Evolutionary conservation across 2,329 filamentous ascomycete species (phyloP), one percentile per base, ranked within the genome.

Genomic region (Ascochyta rabiei): DNA sequence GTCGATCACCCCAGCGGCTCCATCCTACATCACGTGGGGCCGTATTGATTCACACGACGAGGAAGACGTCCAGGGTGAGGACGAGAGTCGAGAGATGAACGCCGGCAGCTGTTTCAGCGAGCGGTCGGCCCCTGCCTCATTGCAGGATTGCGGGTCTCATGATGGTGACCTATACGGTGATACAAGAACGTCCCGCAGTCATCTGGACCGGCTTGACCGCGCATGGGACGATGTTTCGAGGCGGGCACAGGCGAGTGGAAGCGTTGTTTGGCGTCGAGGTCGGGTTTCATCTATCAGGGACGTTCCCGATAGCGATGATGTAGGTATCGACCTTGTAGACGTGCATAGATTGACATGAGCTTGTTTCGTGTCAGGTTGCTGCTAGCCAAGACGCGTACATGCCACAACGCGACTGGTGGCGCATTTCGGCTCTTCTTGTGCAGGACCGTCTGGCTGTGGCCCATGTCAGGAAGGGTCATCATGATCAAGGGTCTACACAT

Each of bases 111-210:
- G 18, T 34, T 61, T 60, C 48, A 62, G 60, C 48, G 53, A 59
- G 49, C 42, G 45, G 31, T 61, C 52, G 39, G 66, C 55, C 62
- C 63, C 64, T 48, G 62, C 59, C 15, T 67, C 60, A 49, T 50
- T 70, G 39, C 56, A 58, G 39, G 67, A 69, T 61, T 65, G 70
- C 55, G 60, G 58, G 59, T 69, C 63, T 53, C 30, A 50, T 55
- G 55, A 56, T 47, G 58, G 37, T 45, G 56, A 53, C 39, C 48
- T 58, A 44, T 57, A 44, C 38, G 54, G 55, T 61, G 48, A 54
- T 35, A 54, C 59, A 51, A 56, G 45, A 62, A 63, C 56, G 61
- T 63, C 55, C 49, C 54, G 60, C 58, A 52, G 46, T 37, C 56
- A 59, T 44, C 50, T 64, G 53, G 62, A 61, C 46, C 59, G 42